Percentiles rank a stretch among this genome's conserved stretches.
These are phyloP conservation scores for Silene noctiflora DNA, from an alignment of 179 eudicot genomes.

Conservation along the genomic window DNA sequence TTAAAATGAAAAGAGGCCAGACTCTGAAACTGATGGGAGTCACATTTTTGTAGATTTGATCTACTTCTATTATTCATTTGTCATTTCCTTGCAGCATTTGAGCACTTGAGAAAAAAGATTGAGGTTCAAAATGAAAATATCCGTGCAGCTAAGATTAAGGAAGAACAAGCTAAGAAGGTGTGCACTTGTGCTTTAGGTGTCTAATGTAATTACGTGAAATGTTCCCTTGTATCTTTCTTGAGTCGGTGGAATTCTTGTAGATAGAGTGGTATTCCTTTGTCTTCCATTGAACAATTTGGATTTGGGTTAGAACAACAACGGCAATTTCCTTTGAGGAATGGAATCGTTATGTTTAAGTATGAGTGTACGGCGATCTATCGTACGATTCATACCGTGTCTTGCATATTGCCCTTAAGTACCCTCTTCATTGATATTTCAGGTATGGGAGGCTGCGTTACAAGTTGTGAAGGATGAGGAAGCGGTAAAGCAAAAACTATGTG, in stretches of 20 bases:
- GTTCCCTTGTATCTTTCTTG: too few species aligned
- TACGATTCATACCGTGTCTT: not conserved
- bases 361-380: not conserved
- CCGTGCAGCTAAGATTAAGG: conserved; percentile 69
- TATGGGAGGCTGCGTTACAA: conserved; percentile 80
- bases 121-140: conserved; percentile 84
- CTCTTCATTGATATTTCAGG: conserved; percentile 33
- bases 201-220: not conserved
- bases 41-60: not conserved
- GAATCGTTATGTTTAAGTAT: not conserved
- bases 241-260: too few species aligned
- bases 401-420: not conserved
- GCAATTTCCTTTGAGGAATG: not conserved
- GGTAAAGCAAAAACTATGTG: conserved; percentile 80
- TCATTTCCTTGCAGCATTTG: conserved; percentile 59
- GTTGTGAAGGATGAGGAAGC: conserved; percentile 88
- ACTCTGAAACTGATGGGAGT: not conserved
- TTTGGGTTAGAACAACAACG: not conserved
- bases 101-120: conserved; percentile 91
- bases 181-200: conserved; percentile 4
- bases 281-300: not conserved
- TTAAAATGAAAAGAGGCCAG: not conserved
- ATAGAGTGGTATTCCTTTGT: not conserved
- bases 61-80: conserved; percentile 5
- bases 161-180: conserved; percentile 79